These are phyloP conservation scores for Neonectria faginata DNA, from an alignment of 2,329 filamentous ascomycete species.

Conservation along the genomic window DNA sequence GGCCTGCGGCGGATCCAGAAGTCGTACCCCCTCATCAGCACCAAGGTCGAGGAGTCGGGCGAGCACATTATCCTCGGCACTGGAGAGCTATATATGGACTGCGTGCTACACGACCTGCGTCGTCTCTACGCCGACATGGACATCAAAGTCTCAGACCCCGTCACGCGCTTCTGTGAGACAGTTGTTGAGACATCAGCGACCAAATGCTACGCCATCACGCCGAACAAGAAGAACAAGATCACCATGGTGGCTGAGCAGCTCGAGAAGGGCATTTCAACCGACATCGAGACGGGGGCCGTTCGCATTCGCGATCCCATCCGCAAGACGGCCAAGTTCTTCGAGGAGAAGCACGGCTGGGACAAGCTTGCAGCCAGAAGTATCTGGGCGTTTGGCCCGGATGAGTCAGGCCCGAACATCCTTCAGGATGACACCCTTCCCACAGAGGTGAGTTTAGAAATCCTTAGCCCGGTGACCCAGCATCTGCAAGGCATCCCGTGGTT, in stretches of 20 bases:
- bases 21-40: slow-evolving; percentile 93
- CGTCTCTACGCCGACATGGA: slow-evolving; percentile 99
- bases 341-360: slow-evolving; percentile 97
- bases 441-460: slow-evolving; percentile 67
- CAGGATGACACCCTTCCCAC: slow-evolving; percentile 96
- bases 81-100: slow-evolving; percentile 99
- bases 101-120: slow-evolving; percentile 93
- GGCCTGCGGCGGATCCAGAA: slow-evolving; percentile 97
- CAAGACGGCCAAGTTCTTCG: slow-evolving; percentile 96
- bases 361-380: slow-evolving; percentile 93
- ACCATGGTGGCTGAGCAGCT: slow-evolving; percentile 98
- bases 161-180: slow-evolving; percentile 97
- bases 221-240: slow-evolving; percentile 99
- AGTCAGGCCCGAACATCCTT: slow-evolving; percentile 92
- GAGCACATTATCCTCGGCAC: slow-evolving; percentile 96
- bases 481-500: slow-evolving; percentile 3
- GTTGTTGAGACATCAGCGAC: slow-evolving; percentile 97
- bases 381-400: slow-evolving; percentile 98
- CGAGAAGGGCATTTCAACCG: slow-evolving; percentile 92
- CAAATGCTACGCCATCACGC: slow-evolving; percentile 97
- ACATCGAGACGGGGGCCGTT: slow-evolving; percentile 92
- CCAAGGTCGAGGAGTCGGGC: slow-evolving; percentile 97
- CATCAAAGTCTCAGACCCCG: slow-evolving; percentile 97
- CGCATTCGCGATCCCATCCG: slow-evolving; percentile 93
- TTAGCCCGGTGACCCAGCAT: background rate